Conservation (phyloP, 345 rosid genomes). For the Stellera chamaejasme region DNA sequence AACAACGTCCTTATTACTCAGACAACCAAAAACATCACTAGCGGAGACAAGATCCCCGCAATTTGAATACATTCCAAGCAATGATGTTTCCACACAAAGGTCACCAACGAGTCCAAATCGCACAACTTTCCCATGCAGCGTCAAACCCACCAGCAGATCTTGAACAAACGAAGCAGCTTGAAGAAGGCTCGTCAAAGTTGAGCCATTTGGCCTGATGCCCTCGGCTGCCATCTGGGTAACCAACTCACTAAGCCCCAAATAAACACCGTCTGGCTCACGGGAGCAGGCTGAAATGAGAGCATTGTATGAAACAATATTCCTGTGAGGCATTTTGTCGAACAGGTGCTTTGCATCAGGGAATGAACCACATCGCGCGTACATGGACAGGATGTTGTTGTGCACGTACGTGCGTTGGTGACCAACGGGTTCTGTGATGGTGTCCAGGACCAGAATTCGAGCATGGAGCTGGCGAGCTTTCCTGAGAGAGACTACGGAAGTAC, state of each 20-base stretch:
- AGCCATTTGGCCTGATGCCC: constrained; percentile 47
- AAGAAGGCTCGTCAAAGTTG: constrained; percentile 62
- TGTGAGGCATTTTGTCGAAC: constrained; percentile 68
- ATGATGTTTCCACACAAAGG: constrained; percentile 58
- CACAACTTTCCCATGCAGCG: constrained; percentile 42
- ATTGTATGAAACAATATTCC: constrained; percentile 58
- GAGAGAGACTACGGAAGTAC: constrained; percentile 34
- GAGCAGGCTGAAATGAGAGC: constrained; percentile 67
- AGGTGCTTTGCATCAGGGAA: constrained; percentile 28
- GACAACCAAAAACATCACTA: constrained; percentile 30
- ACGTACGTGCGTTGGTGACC: constrained; percentile 36
- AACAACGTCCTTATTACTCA: constrained; percentile 48
- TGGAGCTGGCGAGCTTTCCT: constrained; percentile 56
- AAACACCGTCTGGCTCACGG: constrained; percentile 25
- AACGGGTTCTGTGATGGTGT: constrained; percentile 15
- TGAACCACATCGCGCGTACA: constrained; percentile 57
- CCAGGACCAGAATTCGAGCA: constrained; percentile 40
- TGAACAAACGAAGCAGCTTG: constrained; percentile 46
- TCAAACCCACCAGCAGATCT: constrained; percentile 40
- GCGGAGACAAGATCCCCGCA: constrained; percentile 65
- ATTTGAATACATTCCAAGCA: constrained; percentile 64
- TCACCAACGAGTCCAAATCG: constrained; percentile 40
- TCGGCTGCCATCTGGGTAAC: constrained; percentile 31
- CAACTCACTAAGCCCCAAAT: constrained; percentile 22
- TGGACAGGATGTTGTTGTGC: constrained; percentile 54